Percentiles rank a stretch among this genome's conserved stretches.
Conservation (phyloP, 2,329 filamentous ascomycete species). For the Diaporthe nobilis region DNA sequence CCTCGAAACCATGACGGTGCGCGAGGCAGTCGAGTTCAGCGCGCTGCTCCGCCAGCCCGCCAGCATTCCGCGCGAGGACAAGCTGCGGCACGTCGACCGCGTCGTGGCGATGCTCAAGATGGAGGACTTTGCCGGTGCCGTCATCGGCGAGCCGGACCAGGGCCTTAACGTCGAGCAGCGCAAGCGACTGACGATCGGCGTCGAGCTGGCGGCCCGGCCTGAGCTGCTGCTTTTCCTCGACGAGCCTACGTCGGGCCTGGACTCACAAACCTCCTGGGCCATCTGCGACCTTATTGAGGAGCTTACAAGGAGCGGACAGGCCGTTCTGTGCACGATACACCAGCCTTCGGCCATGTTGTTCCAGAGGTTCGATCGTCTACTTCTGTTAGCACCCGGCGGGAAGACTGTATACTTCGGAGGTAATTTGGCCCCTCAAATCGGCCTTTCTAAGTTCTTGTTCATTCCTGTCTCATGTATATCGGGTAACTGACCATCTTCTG, state of each 20-base stretch:
- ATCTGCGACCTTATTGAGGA: neutral
- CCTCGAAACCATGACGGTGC: conserved; percentile 76
- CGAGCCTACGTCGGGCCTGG: conserved; percentile 57
- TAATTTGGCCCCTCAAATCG: neutral
- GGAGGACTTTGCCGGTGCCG: conserved; percentile 77
- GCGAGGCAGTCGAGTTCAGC: conserved; percentile 77
- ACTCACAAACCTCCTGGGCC: conserved; percentile 75
- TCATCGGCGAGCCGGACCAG: conserved; percentile 78
- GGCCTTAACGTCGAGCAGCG: conserved; percentile 67
- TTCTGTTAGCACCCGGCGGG: neutral
- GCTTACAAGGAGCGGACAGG: neutral
- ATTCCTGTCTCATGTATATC: neutral
- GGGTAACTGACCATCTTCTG: neutral
- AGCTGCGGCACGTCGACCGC: neutral
- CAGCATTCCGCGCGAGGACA: conserved; percentile 57
- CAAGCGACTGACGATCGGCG: conserved; percentile 71
- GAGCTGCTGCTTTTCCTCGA: conserved; percentile 73
- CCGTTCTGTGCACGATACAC: neutral
- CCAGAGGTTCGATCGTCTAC: neutral
- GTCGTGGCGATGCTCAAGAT: conserved; percentile 48
- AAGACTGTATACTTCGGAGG: conserved; percentile 14
- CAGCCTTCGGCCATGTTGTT: conserved; percentile 8
- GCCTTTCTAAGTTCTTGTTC: neutral
- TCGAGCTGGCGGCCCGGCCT: conserved; percentile 73
- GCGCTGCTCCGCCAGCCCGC: conserved; percentile 77